Base-by-base conservation (phyloP, 768 basidiomycete species). In the Suillus decipiens region DNA sequence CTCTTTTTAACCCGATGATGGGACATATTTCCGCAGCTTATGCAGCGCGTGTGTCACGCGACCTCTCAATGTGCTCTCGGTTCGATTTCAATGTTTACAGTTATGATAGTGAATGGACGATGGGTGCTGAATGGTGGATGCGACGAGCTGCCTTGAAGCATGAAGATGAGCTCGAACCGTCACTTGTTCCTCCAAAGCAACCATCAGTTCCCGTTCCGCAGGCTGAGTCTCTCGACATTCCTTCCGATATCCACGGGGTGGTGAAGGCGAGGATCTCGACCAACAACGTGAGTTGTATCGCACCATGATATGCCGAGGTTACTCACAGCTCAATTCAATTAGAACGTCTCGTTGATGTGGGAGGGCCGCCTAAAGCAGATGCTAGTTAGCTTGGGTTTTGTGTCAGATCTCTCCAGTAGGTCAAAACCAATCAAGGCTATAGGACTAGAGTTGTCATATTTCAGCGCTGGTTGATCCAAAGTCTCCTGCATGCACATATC, bases 11-110 rank as follows among this genome's bases (percentile, higher is more conserved):
- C 73, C 96, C 96, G 0, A 94, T 99, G 85, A 86, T 98, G 63
- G 96, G 96, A 1, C 95, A 98, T 72, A 81, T 98, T 54, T 93
- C 93, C 2, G 83, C 90, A 8, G 94, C 96, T 42, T 98, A 98
- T 73, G 89, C 94, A 0, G 93, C 96, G 2, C 90, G 89, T 59
- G 89, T 93, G 10, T 92, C 92, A 6, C 84, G 84, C 14, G 92
- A 96, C 73, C 85, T 98, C 47, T 87, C 93, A 0, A 73, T 99
- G 22, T 92, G 92, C 57, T 90, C 93, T 0, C 87, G 93, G 24
- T 99, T 96, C 72, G 95, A 98, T 72, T 95, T 98, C 78, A 99
- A 99, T 71, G 86, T 96, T 33, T 97, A 98, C 73, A 95, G 93
- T 76, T 98, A 95, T 75, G 94, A 96, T 68, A 95, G 93, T 75